Evolutionary conservation across 257 asterid species (phyloP).

Genomic region (Primulina eburnea): DNA sequence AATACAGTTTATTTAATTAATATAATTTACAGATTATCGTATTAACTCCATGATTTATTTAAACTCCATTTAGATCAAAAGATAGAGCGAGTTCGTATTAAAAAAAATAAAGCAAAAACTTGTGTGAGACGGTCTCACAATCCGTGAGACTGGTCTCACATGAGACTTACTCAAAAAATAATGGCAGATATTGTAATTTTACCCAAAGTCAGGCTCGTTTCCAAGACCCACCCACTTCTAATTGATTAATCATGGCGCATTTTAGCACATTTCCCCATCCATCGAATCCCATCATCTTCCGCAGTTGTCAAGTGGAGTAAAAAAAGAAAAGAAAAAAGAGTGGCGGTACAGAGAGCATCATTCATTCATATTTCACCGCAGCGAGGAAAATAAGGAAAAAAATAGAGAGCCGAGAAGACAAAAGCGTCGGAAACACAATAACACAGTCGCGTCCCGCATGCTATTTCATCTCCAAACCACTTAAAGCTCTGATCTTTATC

Average conservation of each 20-base stretch:
- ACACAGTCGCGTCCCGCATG: constrained; percentile 5
- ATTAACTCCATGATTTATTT: too few relatives aligned
- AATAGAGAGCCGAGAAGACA: constrained; percentile 8
- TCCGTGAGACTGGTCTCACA: too few relatives aligned
- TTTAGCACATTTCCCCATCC: constrained; percentile 38
- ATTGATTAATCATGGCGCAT: constrained; percentile 62
- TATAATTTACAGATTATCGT: too few relatives aligned
- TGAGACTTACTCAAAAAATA: too few relatives aligned
- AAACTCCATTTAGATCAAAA: too few relatives aligned
- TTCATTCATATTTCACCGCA: constrained; percentile 39
- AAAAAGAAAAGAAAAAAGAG: constrained; percentile 20
- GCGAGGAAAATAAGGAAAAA: constrained; percentile 13
- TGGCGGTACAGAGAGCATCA: constrained; percentile 38
- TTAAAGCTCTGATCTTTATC: constrained; percentile 42
- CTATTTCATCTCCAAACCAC: constrained; percentile 15
- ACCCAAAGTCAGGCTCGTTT: constrained; percentile 37
- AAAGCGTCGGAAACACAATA: constrained; percentile 18
- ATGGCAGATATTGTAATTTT: constrained; percentile 61
- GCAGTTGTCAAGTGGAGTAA: constrained; percentile 24
- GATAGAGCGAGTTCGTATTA: too few relatives aligned
- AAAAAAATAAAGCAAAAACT: too few relatives aligned
- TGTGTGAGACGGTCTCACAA: too few relatives aligned
- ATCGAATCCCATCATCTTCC: constrained; percentile 34
- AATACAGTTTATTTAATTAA: too few relatives aligned
- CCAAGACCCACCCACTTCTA: constrained; percentile 30